Evolutionary conservation across 352 stramenopile genomes (phyloP), one percentile per base, ranked within the genome.

Genomic region (Thraustochytrium sp.): DNA sequence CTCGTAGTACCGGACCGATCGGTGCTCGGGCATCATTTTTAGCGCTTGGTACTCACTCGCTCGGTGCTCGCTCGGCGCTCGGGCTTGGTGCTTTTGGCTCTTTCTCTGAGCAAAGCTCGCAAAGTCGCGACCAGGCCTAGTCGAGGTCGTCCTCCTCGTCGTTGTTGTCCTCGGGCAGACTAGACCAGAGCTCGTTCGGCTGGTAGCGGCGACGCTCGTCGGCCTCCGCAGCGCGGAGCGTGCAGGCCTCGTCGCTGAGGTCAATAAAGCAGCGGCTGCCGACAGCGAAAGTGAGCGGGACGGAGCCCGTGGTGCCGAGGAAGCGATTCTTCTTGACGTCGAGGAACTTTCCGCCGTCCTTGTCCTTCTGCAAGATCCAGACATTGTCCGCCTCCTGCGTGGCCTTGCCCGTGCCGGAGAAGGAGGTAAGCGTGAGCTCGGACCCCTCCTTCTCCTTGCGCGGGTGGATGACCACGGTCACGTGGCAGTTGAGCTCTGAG

Each of bases 341-440:
- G 13, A 86, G 13, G 36, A 26, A 74, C 85, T 86, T 86, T 31
- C 84, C 86, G 38, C 86, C 85, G n/a, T 85, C 82, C 44, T 51
- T 61, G 85, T 91, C 89, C 48, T 88, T 90, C 88, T 99, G 97
- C 51, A 99, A 86, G 72, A 99, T 99, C n/a, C 99, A 86, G 26
- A 99, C 96, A 62, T 98, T 98, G 87, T 99, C 97, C 11, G 96
- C 97, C 89, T 99, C 97, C 89, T 99, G 97, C 1, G 97, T 99
- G 11, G 96, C 96, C 87, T 99, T 99, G 46, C 96, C 97, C 29
- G 94, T 97, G 62, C 97, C 97, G 83, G 98, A 99, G 63, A 99
- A 94, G 3, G 93, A 98, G 26, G 91, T 95, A 37, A 99, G 94
- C 46, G 91, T 96, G 59, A 98, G 88, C 48, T 93, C 89, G 18